Evolutionary conservation across 495 filamentous ascomycete species (phyloP).

Genomic region (Talaromyces proteolyticus): DNA sequence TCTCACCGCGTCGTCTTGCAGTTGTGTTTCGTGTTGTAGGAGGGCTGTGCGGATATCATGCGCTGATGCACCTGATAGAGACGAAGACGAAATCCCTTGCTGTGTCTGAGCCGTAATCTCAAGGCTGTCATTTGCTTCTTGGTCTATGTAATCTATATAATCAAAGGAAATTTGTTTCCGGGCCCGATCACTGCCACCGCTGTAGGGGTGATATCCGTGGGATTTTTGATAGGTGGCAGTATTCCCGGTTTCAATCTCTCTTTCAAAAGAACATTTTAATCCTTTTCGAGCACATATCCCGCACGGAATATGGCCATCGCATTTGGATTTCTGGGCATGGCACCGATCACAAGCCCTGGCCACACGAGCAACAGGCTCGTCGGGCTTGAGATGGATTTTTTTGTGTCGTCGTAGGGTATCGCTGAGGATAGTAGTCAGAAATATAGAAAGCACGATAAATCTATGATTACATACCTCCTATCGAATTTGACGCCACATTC

Average conservation of each 20-base stretch:
- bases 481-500: constrained; percentile 12
- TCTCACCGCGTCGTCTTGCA: not conserved
- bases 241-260: not conserved
- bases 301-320: not conserved
- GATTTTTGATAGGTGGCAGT: not conserved
- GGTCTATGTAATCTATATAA: not conserved
- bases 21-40: not conserved
- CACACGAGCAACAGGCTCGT: not conserved
- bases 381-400: not conserved
- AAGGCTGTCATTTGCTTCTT: not conserved
- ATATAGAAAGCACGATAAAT: not conserved
- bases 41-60: not conserved
- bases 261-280: not conserved
- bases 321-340: not conserved
- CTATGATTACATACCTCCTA: constrained; percentile 8
- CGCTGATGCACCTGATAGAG: not conserved
- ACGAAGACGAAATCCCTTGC: not conserved
- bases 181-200: not conserved
- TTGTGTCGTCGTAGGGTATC: constrained; percentile 2
- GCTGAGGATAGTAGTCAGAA: not conserved
- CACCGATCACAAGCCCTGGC: constrained; percentile 4
- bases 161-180: not conserved
- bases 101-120: not conserved
- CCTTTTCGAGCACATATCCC: not conserved
- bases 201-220: not conserved